These are phyloP conservation scores for Pilasporangium apinafurcum DNA, from an alignment of 352 stramenopile genomes.

Conservation along the genomic window DNA sequence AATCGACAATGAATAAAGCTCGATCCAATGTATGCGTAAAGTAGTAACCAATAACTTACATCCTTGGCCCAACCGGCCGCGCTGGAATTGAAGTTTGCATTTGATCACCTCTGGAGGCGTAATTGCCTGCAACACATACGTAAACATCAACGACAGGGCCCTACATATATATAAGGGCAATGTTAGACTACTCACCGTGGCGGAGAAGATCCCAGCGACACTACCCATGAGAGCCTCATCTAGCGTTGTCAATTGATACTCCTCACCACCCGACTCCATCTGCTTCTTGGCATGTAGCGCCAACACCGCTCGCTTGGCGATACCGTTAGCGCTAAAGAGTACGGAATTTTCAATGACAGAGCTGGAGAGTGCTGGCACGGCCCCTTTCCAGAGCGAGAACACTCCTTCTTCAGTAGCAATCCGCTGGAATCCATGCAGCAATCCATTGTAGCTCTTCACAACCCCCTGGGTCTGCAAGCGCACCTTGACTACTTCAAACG, in stretches of 20 bases:
- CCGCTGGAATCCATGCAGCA: slow-evolving; percentile 58
- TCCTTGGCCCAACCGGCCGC: slow-evolving; percentile 51
- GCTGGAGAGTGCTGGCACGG: slow-evolving; percentile 77
- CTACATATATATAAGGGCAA: neutral
- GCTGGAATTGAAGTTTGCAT: slow-evolving; percentile 76
- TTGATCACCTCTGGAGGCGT: slow-evolving; percentile 85
- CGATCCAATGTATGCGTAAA: too few relatives aligned
- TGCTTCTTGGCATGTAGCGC: slow-evolving; percentile 38
- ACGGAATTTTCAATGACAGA: slow-evolving; percentile 89
- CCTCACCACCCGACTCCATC: slow-evolving; percentile 22
- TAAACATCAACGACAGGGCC: neutral
- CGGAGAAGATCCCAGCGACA: slow-evolving; percentile 78
- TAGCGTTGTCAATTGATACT: slow-evolving; percentile 65
- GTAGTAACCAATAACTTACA: slow-evolving; percentile 35
- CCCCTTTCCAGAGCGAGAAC: slow-evolving; percentile 83
- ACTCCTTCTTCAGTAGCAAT: slow-evolving; percentile 73
- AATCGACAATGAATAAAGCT: neutral
- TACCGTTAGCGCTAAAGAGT: slow-evolving; percentile 83
- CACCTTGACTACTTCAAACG: slow-evolving; percentile 87
- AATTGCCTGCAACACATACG: slow-evolving; percentile 48
- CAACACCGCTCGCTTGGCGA: slow-evolving; percentile 62
- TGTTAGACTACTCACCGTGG: slow-evolving; percentile 33
- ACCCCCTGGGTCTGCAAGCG: slow-evolving; percentile 73
- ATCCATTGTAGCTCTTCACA: slow-evolving; percentile 49
- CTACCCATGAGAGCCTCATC: slow-evolving; percentile 82